phyloP scores from a whole-genome alignment of 2,329 filamentous ascomycete species.

The Aspergillus flavus region DNA sequence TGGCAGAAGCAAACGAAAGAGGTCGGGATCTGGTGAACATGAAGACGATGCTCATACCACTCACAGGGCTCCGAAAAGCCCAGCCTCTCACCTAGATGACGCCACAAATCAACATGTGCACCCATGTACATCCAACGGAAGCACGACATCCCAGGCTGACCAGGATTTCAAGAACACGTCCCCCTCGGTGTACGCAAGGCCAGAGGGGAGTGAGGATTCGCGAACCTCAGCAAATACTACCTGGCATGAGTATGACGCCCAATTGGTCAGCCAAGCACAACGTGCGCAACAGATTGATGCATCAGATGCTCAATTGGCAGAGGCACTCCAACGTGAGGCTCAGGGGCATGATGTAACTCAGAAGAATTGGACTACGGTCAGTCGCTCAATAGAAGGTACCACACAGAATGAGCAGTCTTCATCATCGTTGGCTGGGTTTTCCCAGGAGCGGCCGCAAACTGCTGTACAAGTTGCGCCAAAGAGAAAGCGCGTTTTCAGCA shows the following conservation, averaged over 20 bases:
- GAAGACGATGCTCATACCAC: conserved; percentile 33
- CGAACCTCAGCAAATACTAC: conserved; percentile 30
- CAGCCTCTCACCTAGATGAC: conserved; percentile 42
- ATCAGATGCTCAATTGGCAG: conserved; percentile 55
- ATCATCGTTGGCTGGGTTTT: conserved; percentile 34
- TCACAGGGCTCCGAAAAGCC: conserved; percentile 42
- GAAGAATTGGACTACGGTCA: conserved; percentile 34
- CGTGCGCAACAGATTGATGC: conserved; percentile 47
- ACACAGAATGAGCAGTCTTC: conserved; percentile 38
- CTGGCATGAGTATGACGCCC: conserved; percentile 46
- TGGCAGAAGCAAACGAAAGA: conserved; percentile 65
- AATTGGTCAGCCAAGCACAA: conserved; percentile 49
- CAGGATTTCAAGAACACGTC: conserved; percentile 26
- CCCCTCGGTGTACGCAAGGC: conserved; percentile 25
- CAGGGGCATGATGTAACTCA: conserved; percentile 42
- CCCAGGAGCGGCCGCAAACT: conserved; percentile 35
- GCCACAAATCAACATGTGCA: conserved; percentile 26
- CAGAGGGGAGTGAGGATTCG: conserved; percentile 34
- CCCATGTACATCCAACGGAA: conserved; percentile 22
- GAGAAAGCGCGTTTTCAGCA: conserved; percentile 71
- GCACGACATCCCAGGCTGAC: conserved; percentile 18
- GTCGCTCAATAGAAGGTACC: conserved; percentile 40
- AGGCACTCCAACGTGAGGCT: conserved; percentile 55
- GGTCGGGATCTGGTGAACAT: conserved; percentile 64
- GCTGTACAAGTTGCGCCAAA: conserved; percentile 46